phyloP scores from a whole-genome alignment of 345 rosid species.

The Eucalyptus decipiens region DNA sequence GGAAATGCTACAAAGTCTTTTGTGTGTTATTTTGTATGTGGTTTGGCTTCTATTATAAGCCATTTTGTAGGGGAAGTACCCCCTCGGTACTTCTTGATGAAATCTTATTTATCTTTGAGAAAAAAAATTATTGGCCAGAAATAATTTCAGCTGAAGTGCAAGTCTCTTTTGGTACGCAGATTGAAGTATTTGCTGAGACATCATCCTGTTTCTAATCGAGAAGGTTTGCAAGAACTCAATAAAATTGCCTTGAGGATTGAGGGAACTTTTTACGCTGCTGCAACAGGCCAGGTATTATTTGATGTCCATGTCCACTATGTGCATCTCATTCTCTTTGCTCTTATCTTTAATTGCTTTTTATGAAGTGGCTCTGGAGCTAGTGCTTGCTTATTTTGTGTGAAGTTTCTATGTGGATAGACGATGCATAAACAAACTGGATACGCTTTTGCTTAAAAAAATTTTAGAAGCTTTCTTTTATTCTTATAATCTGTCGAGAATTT shows the following conservation, averaged over 20 bases:
- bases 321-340: not conserved
- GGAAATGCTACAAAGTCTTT: not conserved
- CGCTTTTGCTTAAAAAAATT: not conserved
- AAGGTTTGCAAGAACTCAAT: constrained; percentile 54
- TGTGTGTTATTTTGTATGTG: not conserved
- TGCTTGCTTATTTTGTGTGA: not conserved
- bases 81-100: not conserved
- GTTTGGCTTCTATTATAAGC: not conserved
- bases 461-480: not conserved
- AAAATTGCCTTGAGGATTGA: constrained; percentile 71
- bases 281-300: constrained; percentile 42
- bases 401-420: not conserved
- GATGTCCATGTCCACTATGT: not conserved
- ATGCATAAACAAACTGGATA: not conserved
- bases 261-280: constrained; percentile 56
- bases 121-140: not conserved
- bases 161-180: constrained; percentile 11
- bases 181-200: constrained; percentile 49
- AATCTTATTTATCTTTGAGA: not conserved
- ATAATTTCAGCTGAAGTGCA: not conserved
- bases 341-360: not conserved
- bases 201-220: constrained; percentile 54
- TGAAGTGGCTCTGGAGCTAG: not conserved
- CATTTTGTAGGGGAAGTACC: not conserved
- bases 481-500: not conserved